These are phyloP conservation scores for Bruguiera parviflora DNA, from an alignment of 345 rosid genomes.

Conservation along the genomic window DNA sequence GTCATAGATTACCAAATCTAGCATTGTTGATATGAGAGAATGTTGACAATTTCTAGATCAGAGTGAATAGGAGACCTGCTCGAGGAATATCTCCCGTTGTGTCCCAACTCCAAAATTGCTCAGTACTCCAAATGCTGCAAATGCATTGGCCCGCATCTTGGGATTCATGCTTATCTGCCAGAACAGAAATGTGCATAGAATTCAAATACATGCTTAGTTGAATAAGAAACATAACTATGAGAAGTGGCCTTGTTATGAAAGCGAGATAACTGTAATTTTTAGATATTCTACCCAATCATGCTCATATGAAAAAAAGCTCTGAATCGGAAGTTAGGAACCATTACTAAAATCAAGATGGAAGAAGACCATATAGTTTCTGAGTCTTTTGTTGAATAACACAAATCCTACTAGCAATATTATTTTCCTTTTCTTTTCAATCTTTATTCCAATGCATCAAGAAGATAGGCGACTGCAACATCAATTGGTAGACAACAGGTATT, in stretches of 20 bases:
- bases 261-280: no score
- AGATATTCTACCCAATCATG: no score
- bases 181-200: conserved; percentile 4
- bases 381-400: background rate
- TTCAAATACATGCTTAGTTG: background rate
- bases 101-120: conserved; percentile 68
- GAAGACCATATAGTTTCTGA: background rate
- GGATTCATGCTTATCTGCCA: conserved; percentile 66
- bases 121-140: conserved; percentile 84
- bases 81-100: conserved; percentile 71
- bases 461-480: no score
- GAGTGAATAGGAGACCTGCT: conserved; percentile 55
- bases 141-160: conserved; percentile 82
- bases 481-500: no score
- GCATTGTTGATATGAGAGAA: background rate
- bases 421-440: no score
- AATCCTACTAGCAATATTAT: no score
- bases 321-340: no score
- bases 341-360: background rate
- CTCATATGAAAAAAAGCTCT: no score
- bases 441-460: no score
- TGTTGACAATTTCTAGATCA: background rate
- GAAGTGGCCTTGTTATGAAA: background rate
- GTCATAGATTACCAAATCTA: background rate
- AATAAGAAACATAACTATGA: background rate